Percentiles rank a stretch among this genome's conserved stretches.
Evolutionary conservation across 495 filamentous ascomycete species (phyloP).

Genomic region (Neurospora hispaniola): DNA sequence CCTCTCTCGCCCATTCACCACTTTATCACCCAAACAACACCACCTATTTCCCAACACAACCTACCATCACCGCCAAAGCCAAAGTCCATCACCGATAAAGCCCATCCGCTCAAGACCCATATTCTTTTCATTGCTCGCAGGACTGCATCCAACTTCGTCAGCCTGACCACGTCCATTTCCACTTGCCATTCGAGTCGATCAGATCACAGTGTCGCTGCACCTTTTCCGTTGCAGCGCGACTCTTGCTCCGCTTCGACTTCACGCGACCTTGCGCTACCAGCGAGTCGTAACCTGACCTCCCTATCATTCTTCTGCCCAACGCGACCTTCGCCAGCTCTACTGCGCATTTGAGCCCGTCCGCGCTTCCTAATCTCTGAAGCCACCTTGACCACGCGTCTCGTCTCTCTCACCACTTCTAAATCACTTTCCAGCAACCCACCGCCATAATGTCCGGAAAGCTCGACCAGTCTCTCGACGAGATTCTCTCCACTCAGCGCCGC

Average conservation of each 20-base stretch:
- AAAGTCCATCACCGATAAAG: slow-evolving; percentile 6
- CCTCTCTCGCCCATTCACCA: neutral
- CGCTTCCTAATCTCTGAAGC: neutral
- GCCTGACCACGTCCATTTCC: slow-evolving; percentile 12
- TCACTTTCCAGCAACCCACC: slow-evolving; percentile 8
- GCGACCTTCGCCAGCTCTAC: neutral
- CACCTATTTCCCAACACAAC: slow-evolving; percentile 7
- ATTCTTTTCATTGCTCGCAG: slow-evolving; percentile 16
- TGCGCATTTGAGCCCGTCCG: neutral
- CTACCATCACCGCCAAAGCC: slow-evolving; percentile 14
- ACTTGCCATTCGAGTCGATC: slow-evolving; percentile 5
- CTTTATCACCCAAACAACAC: neutral
- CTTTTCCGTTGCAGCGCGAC: neutral
- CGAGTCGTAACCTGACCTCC: slow-evolving; percentile 4
- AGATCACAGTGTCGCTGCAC: slow-evolving; percentile 4
- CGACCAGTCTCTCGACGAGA: slow-evolving; percentile 91
- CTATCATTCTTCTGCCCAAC: slow-evolving; percentile 4
- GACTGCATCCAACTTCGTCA: slow-evolving; percentile 36
- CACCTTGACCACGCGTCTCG: neutral
- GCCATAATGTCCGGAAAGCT: slow-evolving; percentile 83
- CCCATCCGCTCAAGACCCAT: slow-evolving; percentile 7
- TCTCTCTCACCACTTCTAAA: slow-evolving; percentile 12
- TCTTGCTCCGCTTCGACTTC: slow-evolving; percentile 6
- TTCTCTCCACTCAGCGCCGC: slow-evolving; percentile 64
- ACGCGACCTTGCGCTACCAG: slow-evolving; percentile 9